Evolutionary conservation across 208 protist species (phyloP), one percentile per base, ranked within the genome.

Genomic region (Leishmania gerbilli): DNA sequence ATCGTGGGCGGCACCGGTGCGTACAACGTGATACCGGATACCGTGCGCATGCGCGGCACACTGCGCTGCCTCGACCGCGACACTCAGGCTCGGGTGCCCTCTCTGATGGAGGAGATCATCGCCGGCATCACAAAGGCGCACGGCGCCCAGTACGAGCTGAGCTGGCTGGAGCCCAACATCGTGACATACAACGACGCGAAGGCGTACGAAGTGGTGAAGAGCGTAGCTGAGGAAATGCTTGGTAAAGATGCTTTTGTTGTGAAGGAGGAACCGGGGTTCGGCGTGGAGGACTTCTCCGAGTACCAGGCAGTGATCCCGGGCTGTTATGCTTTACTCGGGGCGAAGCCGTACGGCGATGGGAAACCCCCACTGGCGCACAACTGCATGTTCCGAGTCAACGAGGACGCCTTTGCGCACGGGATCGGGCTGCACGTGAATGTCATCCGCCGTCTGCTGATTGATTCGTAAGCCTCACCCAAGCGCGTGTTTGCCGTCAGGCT

Each of bases 81-180:
- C 4, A 87, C 92, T 49, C 90, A 94, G 79, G 86, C 80, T 4
- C 79, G 82, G 17, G 87, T 96, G 60, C 92, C 92, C 1, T 56
- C 47, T n/a, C 75, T 94, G 76, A 92, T 96, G 82, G 91, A 96
- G 82, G 89, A 90, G 65, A 84, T 94, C 49, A 88, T 94, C 37
- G 77, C 89, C n/a, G 89, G 92, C 49, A 88, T 96, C 72, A 77
- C 91, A 3, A 87, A 84, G 71, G 91, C 91, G 5, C 91, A 96
- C 67, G 87, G 88, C 24, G 92, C 92, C 15, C 55, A 90, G 49
- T 83, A 90, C 55, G 87, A 88, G 64, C 62, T 96, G 82, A 94
- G 79, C 65, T 95, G 92, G 92, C 84, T 95, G 79, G 90, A 92
- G 84, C 92, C 92, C 27, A 95, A 95, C 79, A 95, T 95, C 47